phyloP scores from a whole-genome alignment of 257 asterid species.

The Nemophila menziesii region DNA sequence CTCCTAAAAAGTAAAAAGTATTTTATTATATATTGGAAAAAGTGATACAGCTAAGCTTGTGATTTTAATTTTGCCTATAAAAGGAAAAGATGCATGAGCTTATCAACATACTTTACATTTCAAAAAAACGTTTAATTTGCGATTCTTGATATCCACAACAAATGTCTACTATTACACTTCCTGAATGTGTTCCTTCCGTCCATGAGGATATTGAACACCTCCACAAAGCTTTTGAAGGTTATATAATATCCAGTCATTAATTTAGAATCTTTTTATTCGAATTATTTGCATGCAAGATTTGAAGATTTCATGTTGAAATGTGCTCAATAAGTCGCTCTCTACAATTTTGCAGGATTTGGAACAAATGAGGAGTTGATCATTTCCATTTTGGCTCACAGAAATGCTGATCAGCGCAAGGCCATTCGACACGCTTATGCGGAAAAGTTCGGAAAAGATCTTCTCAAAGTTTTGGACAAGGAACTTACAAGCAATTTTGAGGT shows the following conservation, averaged over 20 bases:
- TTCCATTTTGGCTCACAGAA: conserved; percentile 76
- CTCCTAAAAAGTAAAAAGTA: too few relatives aligned
- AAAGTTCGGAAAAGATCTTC: conserved; percentile 69
- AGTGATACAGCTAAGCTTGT: too few relatives aligned
- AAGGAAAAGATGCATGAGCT: too few relatives aligned
- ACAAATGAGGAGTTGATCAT: conserved; percentile 88
- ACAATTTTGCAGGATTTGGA: conserved; percentile 71
- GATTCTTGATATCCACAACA: too few relatives aligned
- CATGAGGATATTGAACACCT: conserved; percentile 1
- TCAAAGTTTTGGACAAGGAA: conserved; percentile 73
- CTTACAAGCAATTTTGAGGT: conserved; percentile 79
- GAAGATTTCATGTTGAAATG: background rate
- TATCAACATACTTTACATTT: too few relatives aligned
- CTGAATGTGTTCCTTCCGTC: conserved; percentile 1
- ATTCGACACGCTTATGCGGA: conserved; percentile 55
- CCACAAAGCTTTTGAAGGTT: conserved; percentile 1
- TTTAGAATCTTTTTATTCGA: too few relatives aligned
- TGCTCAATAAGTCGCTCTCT: background rate
- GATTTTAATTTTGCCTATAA: too few relatives aligned
- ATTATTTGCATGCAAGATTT: background rate
- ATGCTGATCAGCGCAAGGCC: conserved; percentile 56
- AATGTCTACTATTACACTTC: background rate
- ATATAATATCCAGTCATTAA: background rate
- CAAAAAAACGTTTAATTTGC: too few relatives aligned
- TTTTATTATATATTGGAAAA: too few relatives aligned